These are phyloP conservation scores for Amesomyces nigricolor DNA, from an alignment of 2,329 filamentous ascomycete species.

Conservation along the genomic window DNA sequence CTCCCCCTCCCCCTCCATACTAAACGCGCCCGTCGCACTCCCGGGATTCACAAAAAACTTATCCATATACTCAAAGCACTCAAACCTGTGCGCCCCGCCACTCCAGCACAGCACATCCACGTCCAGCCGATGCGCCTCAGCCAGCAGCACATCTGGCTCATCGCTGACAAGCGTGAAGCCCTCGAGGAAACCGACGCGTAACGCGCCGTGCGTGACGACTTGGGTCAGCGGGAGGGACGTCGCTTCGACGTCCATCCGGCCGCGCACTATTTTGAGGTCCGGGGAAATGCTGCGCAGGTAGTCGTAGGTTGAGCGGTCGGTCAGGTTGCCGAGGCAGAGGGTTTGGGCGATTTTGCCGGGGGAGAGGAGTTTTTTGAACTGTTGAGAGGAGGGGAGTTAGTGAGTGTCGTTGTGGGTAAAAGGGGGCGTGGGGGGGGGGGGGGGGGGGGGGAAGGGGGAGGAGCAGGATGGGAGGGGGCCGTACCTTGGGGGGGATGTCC, in stretches of 20 bases:
- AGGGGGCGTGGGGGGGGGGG: neutral
- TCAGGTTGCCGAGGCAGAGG: slow-evolving; percentile 73
- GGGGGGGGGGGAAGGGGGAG: neutral
- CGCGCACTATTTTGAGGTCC: slow-evolving; percentile 64
- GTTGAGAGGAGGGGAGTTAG: slow-evolving; percentile 13
- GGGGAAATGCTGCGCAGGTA: slow-evolving; percentile 71
- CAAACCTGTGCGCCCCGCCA: slow-evolving; percentile 61
- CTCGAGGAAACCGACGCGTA: slow-evolving; percentile 62
- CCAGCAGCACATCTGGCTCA: slow-evolving; percentile 61
- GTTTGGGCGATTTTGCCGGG: slow-evolving; percentile 80
- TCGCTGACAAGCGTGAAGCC: slow-evolving; percentile 63
- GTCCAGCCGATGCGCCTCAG: slow-evolving; percentile 62
- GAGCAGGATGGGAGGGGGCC: neutral
- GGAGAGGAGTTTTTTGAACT: slow-evolving; percentile 83
- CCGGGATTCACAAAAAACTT: slow-evolving; percentile 69
- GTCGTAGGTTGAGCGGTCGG: slow-evolving; percentile 74
- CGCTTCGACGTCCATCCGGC: slow-evolving; percentile 61
- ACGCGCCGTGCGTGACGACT: slow-evolving; percentile 59
- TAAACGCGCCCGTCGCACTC: slow-evolving; percentile 59
- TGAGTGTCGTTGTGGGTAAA: slow-evolving; percentile 2
- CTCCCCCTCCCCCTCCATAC: slow-evolving; percentile 46
- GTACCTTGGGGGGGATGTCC: slow-evolving; percentile 84
- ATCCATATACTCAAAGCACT: slow-evolving; percentile 68
- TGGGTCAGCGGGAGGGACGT: slow-evolving; percentile 60
- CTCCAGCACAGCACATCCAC: slow-evolving; percentile 62